Evolutionary conservation across 176 grass and related monocot species (phyloP).

Genomic region (Oryza longistaminata): DNA sequence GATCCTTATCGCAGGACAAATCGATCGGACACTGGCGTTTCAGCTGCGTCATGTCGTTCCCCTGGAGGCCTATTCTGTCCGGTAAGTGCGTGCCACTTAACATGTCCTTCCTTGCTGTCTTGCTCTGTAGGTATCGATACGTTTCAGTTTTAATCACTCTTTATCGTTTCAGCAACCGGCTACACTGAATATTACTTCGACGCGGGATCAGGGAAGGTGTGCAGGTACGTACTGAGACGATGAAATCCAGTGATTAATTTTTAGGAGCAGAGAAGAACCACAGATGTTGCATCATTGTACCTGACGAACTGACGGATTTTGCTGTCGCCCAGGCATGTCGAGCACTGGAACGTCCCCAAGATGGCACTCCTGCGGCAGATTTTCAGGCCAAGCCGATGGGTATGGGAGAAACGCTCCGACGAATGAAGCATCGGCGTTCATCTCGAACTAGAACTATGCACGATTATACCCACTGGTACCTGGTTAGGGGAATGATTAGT

Average conservation of each 20-base stretch:
- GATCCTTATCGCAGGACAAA: slow-evolving; percentile 80
- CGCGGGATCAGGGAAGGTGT: slow-evolving; percentile 63
- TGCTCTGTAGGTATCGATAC: too few species aligned
- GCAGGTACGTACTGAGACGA: slow-evolving; percentile 52
- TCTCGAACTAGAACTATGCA: neutral
- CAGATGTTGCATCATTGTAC: neutral
- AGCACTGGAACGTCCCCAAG: slow-evolving; percentile 91
- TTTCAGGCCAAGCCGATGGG: slow-evolving; percentile 82
- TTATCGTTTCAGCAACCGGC: slow-evolving; percentile 71
- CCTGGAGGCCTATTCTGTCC: slow-evolving; percentile 89
- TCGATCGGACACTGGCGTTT: slow-evolving; percentile 95
- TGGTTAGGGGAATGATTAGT: neutral
- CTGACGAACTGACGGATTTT: neutral
- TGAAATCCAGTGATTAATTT: neutral
- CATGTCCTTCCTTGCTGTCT: neutral
- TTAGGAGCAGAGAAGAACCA: neutral
- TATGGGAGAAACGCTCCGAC: slow-evolving; percentile 55
- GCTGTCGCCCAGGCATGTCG: slow-evolving; percentile 56
- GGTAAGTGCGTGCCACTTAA: slow-evolving; percentile 32
- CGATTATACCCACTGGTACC: neutral
- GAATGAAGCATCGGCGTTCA: neutral
- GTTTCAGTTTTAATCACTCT: neutral
- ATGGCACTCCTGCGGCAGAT: slow-evolving; percentile 86
- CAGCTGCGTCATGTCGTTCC: slow-evolving; percentile 95
- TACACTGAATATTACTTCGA: slow-evolving; percentile 92